Evolutionary conservation across 192 early-diverging fungal genomes (phyloP).

Genomic region (Coemansia sp.): DNA sequence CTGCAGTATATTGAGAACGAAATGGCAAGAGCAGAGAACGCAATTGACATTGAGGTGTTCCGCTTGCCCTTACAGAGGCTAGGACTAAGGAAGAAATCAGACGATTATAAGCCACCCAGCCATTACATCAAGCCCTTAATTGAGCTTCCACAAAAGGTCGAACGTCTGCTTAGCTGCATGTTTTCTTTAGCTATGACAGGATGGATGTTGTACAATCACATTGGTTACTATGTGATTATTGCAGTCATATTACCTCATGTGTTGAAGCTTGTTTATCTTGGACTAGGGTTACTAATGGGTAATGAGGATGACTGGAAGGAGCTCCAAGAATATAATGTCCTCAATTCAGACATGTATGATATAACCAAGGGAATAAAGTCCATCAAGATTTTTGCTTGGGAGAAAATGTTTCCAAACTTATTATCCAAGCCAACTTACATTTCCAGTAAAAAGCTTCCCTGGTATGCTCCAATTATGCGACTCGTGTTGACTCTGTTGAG

Average conservation of each 20-base stretch:
- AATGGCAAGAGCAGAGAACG: too few species aligned
- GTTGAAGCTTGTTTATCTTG: neutral
- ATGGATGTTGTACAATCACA: slow-evolving; percentile 20
- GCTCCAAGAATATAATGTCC: neutral
- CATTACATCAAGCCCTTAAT: neutral
- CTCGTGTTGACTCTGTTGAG: too few species aligned
- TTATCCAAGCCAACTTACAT: neutral
- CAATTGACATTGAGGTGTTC: slow-evolving; percentile 15
- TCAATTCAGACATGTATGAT: slow-evolving; percentile 1
- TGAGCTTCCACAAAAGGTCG: neutral
- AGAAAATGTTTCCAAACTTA: slow-evolving; percentile 19
- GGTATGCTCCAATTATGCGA: slow-evolving; percentile 25
- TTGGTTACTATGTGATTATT: slow-evolving; percentile 30
- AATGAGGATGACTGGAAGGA: neutral
- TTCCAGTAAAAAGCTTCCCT: neutral
- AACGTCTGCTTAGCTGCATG: neutral
- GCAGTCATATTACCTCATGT: neutral
- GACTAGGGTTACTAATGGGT: slow-evolving; percentile 7
- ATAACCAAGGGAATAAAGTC: slow-evolving; percentile 27
- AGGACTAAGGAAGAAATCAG: slow-evolving; percentile 8
- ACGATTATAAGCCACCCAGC: too few species aligned
- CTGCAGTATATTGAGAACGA: too few species aligned
- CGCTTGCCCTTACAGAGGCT: slow-evolving; percentile 22
- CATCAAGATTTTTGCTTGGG: slow-evolving; percentile 49
- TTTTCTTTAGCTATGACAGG: neutral